Evolutionary conservation across 805 yeast species (phyloP), one percentile per base, ranked within the genome.

Genomic region (Wickerhamomyces pijperi): DNA sequence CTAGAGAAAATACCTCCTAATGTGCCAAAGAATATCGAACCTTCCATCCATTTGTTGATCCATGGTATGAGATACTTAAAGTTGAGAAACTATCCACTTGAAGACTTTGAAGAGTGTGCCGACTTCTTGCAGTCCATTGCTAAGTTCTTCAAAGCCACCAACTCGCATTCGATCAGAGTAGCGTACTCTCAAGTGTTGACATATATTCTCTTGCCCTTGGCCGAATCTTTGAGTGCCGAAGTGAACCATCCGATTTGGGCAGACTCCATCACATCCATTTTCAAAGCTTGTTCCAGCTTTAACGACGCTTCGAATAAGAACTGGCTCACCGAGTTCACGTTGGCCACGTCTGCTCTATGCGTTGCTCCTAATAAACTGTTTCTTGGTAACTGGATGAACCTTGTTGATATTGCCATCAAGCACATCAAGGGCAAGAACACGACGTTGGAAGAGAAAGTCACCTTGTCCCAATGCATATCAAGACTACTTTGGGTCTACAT

Each of bases 221-320:
- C 97, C 0, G 90, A 85, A 8, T 68, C 77, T 1, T 67, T 88
- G 25, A 85, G 96, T 0, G 97, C 96, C 0, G 99, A 92, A 55
- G 88, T 86, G 1, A 90, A 92, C 52, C 95, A 90, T 56, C 98
- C 98, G 3, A 76, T 82, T 1, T 92, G 98, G 99, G 78, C 80
- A 0, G 83, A 77, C 32, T 92, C 96, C 0, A 73, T 86, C 39
- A 71, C 72, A 18, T 61, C 67, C 16, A 74, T 90, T 13, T 78
- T 72, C 55, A 58, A 65, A 14, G 73, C 70, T 14, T 68, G 67
- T 32, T 58, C 55, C 40, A 71, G 62, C 36, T 16, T 31, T 19
- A 67, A 70, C 63, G 69, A 59, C 41, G 50, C 52, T 33, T 68
- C 58, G 42, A 68, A 47, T 18, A 70, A 66, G 47, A 69, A 64